These are phyloP conservation scores for Metschnikowia orientalis DNA, from an alignment of 805 yeast genomes.

Conservation along the genomic window DNA sequence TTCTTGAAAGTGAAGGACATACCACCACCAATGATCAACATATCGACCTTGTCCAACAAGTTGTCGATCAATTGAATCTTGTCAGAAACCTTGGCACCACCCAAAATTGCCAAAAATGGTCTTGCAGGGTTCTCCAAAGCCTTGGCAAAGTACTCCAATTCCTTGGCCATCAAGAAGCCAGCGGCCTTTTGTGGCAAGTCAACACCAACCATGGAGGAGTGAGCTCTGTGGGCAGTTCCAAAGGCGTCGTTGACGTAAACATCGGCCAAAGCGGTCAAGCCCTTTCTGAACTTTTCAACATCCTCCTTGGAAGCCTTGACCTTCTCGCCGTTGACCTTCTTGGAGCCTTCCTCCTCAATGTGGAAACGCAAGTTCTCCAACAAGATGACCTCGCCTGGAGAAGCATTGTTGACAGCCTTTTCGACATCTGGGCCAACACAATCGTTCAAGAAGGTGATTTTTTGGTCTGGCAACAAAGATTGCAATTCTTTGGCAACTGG, in stretches of 20 bases:
- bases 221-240: slow-evolving; percentile 99
- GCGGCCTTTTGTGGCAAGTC: slow-evolving; percentile 95
- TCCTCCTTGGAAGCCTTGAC: slow-evolving; percentile 84
- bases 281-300: slow-evolving; percentile 83
- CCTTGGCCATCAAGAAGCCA: slow-evolving; percentile 98
- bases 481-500: slow-evolving; percentile 92
- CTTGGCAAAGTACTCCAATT: slow-evolving; percentile 94
- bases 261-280: slow-evolving; percentile 90
- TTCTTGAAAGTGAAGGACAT: slow-evolving; percentile 99
- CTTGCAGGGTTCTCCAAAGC: slow-evolving; percentile 97
- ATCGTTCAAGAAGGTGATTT: slow-evolving; percentile 81
- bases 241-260: slow-evolving; percentile 90
- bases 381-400: slow-evolving; percentile 78
- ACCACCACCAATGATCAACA: slow-evolving; percentile 97
- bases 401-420: slow-evolving; percentile 66
- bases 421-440: slow-evolving; percentile 92
- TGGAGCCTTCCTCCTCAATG: slow-evolving; percentile 95
- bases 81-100: slow-evolving; percentile 99
- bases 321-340: slow-evolving; percentile 83
- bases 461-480: slow-evolving; percentile 55
- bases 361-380: slow-evolving; percentile 98
- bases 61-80: slow-evolving; percentile 98
- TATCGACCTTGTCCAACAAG: slow-evolving; percentile 91
- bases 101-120: slow-evolving; percentile 97
- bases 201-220: slow-evolving; percentile 98